Evolutionary conservation across 371 early-diverging fungal genomes (phyloP).

Genomic region (Mortierella sp.): DNA sequence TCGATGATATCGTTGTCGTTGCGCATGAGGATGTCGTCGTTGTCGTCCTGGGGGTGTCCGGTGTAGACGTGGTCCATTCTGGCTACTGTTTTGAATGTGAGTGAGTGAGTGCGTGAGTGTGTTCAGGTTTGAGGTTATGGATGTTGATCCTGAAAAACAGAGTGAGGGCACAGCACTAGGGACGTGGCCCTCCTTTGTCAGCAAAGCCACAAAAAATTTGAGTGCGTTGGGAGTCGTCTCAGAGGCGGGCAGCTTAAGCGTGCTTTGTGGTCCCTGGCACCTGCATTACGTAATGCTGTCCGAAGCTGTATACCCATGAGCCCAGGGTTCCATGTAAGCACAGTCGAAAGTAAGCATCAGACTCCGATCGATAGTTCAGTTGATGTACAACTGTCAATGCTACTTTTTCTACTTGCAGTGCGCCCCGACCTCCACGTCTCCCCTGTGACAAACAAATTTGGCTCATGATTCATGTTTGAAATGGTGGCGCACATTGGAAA

Average conservation of each 20-base stretch:
- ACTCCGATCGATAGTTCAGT: background rate
- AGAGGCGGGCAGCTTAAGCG: too few species aligned
- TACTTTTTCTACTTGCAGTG: background rate
- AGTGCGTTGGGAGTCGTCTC: background rate
- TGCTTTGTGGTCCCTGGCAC: too few species aligned
- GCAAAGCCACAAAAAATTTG: background rate
- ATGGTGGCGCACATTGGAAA: background rate
- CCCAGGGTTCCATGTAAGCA: background rate
- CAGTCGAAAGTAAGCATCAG: background rate
- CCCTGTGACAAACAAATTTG: background rate
- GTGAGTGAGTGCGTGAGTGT: background rate
- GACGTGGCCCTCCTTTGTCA: background rate
- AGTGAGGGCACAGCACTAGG: background rate
- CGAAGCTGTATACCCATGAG: background rate
- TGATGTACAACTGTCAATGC: background rate
- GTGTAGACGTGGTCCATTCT: background rate
- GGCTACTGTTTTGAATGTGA: background rate
- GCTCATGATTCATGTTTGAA: too few species aligned
- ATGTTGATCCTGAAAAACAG: too few species aligned
- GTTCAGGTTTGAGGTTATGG: too few species aligned
- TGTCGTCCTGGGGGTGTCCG: slow-evolving; percentile 9
- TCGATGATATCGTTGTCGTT: slow-evolving; percentile 6
- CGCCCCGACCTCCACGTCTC: background rate
- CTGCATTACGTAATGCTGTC: background rate
- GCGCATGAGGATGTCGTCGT: slow-evolving; percentile 1